Conservation (phyloP, 2,329 filamentous ascomycete species). For the Clonostachys byssicola region DNA sequence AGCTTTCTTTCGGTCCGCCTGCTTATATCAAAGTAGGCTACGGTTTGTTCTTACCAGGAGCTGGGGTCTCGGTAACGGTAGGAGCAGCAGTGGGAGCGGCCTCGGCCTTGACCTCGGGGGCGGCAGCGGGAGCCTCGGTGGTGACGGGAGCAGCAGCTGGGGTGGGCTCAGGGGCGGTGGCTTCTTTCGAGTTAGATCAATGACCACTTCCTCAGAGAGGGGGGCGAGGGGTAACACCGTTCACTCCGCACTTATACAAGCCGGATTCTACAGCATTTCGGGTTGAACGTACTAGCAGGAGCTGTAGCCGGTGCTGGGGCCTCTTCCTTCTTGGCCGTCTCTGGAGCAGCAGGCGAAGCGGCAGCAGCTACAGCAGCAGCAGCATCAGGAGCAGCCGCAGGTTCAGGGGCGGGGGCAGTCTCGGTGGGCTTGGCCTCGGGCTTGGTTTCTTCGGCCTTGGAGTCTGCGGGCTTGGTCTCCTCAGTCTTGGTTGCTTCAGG, state of each 20-base stretch:
- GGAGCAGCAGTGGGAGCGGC: slow-evolving; percentile 14
- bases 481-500: slow-evolving; percentile 29
- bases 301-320: neutral
- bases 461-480: slow-evolving; percentile 11
- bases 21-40: neutral
- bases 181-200: neutral
- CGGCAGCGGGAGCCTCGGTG: slow-evolving; percentile 3
- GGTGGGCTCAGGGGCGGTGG: neutral
- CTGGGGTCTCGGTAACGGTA: slow-evolving; percentile 10
- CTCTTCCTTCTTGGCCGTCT: neutral
- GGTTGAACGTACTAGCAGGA: neutral
- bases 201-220: too few species aligned
- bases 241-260: neutral
- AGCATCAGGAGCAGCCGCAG: neutral
- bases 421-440: neutral
- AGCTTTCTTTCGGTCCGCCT: neutral
- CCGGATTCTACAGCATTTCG: neutral
- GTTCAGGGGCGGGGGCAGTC: neutral
- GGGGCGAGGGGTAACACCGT: neutral
- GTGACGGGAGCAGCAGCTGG: slow-evolving; percentile 1
- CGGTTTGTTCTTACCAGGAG: slow-evolving; percentile 3
- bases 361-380: neutral
- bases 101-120: slow-evolving; percentile 6
- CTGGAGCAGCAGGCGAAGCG: neutral
- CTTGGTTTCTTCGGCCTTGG: slow-evolving; percentile 14